A percentile compares a stretch with the other conserved stretches of the same genome.
Conservation (phyloP, 345 rosid species). For the Cardamine chenopodiifolia region DNA sequence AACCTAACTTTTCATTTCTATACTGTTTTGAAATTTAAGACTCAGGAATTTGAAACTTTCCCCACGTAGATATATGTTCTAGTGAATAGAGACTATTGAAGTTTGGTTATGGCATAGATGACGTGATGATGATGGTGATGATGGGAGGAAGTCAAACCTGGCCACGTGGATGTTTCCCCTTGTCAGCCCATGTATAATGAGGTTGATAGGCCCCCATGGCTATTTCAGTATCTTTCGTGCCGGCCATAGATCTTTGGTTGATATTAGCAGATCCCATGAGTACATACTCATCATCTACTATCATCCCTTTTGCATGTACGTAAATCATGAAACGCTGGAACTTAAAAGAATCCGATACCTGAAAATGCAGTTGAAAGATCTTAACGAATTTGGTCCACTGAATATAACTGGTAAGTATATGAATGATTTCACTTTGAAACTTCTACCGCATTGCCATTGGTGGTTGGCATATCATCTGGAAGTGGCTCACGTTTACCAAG, state of each 20-base stretch:
- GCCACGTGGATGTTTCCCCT: slow-evolving; percentile 67
- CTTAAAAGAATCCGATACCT: slow-evolving; percentile 58
- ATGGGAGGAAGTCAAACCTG: slow-evolving; percentile 58
- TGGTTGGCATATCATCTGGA: slow-evolving; percentile 34
- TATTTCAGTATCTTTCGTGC: slow-evolving; percentile 87
- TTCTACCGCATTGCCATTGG: slow-evolving; percentile 55
- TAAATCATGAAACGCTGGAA: slow-evolving; percentile 78
- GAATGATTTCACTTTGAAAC: neutral
- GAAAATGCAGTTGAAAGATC: slow-evolving; percentile 14
- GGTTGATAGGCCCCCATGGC: slow-evolving; percentile 99
- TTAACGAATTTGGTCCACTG: neutral
- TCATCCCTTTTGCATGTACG: slow-evolving; percentile 94
- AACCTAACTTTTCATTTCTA: neutral
- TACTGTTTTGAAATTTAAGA: neutral
- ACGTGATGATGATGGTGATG: slow-evolving; percentile 3
- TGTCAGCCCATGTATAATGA: slow-evolving; percentile 62
- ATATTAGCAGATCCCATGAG: slow-evolving; percentile 92
- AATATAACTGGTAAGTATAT: neutral
- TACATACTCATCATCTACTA: slow-evolving; percentile 87
- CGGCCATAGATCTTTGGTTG: slow-evolving; percentile 98
- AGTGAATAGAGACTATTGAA: neutral
- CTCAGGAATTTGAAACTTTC: neutral
- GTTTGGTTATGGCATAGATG: slow-evolving; percentile 12
- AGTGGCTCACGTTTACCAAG: slow-evolving; percentile 71
- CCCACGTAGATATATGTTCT: neutral